phyloP scores from a whole-genome alignment of 1,284 basidiomycete species.

The Moniliophthora roreri region DNA sequence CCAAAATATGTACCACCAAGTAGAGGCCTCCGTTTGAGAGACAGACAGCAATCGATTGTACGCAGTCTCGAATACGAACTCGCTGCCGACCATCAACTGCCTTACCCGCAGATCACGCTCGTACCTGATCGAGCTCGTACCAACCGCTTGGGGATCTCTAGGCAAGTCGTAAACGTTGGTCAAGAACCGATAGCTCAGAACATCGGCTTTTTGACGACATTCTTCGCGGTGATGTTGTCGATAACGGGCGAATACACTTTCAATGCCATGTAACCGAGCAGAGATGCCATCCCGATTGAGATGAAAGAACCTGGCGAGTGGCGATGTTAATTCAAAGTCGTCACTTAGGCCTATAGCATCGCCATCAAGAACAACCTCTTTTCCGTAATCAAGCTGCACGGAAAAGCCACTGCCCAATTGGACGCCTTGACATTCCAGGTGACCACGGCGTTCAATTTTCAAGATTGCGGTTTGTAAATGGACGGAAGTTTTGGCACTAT shows the following conservation, averaged over 20 bases:
- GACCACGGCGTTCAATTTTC: constrained; percentile 55
- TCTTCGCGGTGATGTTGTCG: constrained; percentile 52
- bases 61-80: constrained; percentile 50
- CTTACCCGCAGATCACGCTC: constrained; percentile 60
- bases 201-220: constrained; percentile 51
- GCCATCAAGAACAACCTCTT: constrained; percentile 49
- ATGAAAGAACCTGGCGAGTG: constrained; percentile 65
- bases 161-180: constrained; percentile 60
- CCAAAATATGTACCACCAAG: constrained; percentile 86
- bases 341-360: constrained; percentile 66
- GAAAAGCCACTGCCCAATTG: constrained; percentile 73
- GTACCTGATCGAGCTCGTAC: constrained; percentile 42
- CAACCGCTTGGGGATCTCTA: constrained; percentile 43
- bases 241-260: constrained; percentile 53
- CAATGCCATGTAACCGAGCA: constrained; percentile 42
- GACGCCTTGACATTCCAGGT: constrained; percentile 56
- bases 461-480: constrained; percentile 54
- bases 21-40: constrained; percentile 48
- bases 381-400: constrained; percentile 60
- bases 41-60: constrained; percentile 62
- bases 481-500: constrained; percentile 47
- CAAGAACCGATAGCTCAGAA: constrained; percentile 71
- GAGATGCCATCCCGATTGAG: constrained; percentile 59
- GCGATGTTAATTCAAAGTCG: constrained; percentile 63
- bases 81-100: constrained; percentile 49